These are phyloP conservation scores for Schwanniomyces etchellsii DNA, from an alignment of 1,139 yeast species.

Conservation along the genomic window DNA sequence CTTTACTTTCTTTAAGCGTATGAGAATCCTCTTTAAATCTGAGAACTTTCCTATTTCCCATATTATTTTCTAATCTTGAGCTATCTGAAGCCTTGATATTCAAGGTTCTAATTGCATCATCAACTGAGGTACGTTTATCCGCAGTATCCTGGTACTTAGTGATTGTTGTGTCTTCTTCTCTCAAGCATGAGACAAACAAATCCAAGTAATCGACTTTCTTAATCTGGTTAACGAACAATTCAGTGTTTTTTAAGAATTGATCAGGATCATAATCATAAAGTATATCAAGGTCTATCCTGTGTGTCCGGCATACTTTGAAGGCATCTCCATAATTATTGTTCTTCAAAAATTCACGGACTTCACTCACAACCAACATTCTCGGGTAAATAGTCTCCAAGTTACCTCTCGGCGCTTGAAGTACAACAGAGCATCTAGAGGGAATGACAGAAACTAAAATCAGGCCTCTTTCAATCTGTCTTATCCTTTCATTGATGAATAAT, in stretches of 20 bases:
- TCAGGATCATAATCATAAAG: constrained; percentile 82
- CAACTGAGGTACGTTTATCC: constrained; percentile 20
- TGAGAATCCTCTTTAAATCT: constrained; percentile 27
- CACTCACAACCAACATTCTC: constrained; percentile 82
- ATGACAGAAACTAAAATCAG: constrained; percentile 73
- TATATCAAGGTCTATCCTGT: constrained; percentile 86
- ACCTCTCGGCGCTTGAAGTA: constrained; percentile 93
- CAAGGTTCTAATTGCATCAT: constrained; percentile 6
- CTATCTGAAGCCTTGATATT: background rate
- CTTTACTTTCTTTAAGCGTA: constrained; percentile 48
- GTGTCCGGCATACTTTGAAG: constrained; percentile 78
- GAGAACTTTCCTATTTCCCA: constrained; percentile 16
- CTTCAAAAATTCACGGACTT: constrained; percentile 67
- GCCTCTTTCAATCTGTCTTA: constrained; percentile 87
- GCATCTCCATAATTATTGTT: constrained; percentile 60
- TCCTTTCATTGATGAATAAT: constrained; percentile 48
- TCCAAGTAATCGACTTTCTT: constrained; percentile 73
- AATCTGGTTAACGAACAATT: constrained; percentile 66
- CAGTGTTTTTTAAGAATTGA: constrained; percentile 58
- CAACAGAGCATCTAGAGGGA: constrained; percentile 79
- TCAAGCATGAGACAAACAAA: constrained; percentile 77
- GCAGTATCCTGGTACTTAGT: constrained; percentile 81
- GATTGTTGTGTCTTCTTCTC: constrained; percentile 78
- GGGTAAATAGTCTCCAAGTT: constrained; percentile 93
- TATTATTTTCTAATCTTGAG: constrained; percentile 3